Percentiles rank a stretch among this genome's conserved stretches.
phyloP scores from a whole-genome alignment of 1,284 basidiomycete species.

The Clitocybe nebularis region DNA sequence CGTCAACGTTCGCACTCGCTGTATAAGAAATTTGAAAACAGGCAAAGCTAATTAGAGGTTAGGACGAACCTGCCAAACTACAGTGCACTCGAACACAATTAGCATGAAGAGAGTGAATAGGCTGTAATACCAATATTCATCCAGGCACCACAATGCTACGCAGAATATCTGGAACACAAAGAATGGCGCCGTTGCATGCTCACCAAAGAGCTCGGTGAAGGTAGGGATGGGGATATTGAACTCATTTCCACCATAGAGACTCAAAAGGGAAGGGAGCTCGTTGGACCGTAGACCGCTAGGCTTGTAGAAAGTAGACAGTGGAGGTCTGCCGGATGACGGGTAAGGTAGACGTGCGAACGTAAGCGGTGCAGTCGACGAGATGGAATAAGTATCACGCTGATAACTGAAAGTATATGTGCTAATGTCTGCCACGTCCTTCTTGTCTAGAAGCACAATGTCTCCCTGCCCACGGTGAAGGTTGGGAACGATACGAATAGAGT shows the following conservation, averaged over 20 bases:
- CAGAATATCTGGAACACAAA: constrained; percentile 97
- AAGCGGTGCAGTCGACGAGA: constrained; percentile 53
- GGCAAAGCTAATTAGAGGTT: not conserved
- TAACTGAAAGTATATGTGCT: constrained; percentile 87
- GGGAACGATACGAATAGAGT: constrained; percentile 84
- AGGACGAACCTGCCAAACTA: constrained; percentile 84
- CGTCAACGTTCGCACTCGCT: constrained; percentile 85
- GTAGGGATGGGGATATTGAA: constrained; percentile 95
- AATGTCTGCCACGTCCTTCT: constrained; percentile 53
- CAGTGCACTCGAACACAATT: constrained; percentile 94
- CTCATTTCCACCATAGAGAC: constrained; percentile 86
- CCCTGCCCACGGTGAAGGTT: constrained; percentile 86
- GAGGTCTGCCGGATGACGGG: constrained; percentile 75
- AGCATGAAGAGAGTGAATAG: constrained; percentile 97
- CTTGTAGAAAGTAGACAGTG: constrained; percentile 64
- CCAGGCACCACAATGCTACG: constrained; percentile 91
- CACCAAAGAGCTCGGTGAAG: constrained; percentile 83
- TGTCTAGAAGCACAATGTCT: constrained; percentile 80
- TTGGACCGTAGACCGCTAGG: constrained; percentile 43
- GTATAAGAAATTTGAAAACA: constrained; percentile 8
- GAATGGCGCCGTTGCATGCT: constrained; percentile 90
- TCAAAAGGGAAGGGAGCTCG: constrained; percentile 44
- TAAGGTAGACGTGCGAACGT: constrained; percentile 87
- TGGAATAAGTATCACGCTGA: constrained; percentile 93
- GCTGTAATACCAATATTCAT: constrained; percentile 98